Percentiles rank a stretch among this genome's conserved stretches.
These are phyloP conservation scores for Oryza glumipatula DNA, from an alignment of 176 grass and related monocot genomes.

Conservation along the genomic window DNA sequence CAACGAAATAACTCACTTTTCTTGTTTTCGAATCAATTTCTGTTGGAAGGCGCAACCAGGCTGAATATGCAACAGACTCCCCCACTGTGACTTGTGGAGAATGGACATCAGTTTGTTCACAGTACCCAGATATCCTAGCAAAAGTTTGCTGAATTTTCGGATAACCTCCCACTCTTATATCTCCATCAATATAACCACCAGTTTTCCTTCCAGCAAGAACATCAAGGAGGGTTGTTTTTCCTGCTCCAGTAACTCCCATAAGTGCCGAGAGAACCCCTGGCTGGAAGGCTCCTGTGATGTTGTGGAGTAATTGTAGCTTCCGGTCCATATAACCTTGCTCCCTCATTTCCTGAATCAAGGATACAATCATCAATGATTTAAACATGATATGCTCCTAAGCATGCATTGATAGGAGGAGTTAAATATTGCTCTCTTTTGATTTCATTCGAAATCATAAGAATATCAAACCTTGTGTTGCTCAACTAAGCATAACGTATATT, in stretches of 20 bases:
- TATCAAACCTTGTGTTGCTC: not conserved
- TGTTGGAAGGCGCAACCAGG: conserved; percentile 65
- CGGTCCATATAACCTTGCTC: conserved; percentile 59
- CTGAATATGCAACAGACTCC: conserved; percentile 77
- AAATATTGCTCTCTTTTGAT: not conserved
- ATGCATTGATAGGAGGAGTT: no score
- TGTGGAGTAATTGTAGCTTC: conserved; percentile 69
- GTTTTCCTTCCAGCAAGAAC: conserved; percentile 85
- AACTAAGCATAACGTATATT: not conserved
- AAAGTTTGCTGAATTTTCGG: conserved; percentile 72
- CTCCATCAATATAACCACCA: conserved; percentile 65
- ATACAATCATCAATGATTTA: no score
- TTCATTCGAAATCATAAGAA: not conserved
- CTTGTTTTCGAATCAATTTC: conserved; percentile 63
- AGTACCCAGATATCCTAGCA: conserved; percentile 81
- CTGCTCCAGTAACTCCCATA: conserved; percentile 82
- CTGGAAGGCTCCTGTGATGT: conserved; percentile 64
- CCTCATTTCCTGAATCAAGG: conserved; percentile 59
- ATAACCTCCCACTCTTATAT: conserved; percentile 80
- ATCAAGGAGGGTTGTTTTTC: conserved; percentile 85
- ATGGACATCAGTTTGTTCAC: conserved; percentile 79
- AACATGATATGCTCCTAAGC: no score
- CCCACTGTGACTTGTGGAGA: conserved; percentile 75
- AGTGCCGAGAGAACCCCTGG: conserved; percentile 69
- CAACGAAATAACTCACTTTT: conserved; percentile 46